Base-by-base conservation (phyloP, 768 basidiomycete species). In the Steccherinum ochraceum region DNA sequence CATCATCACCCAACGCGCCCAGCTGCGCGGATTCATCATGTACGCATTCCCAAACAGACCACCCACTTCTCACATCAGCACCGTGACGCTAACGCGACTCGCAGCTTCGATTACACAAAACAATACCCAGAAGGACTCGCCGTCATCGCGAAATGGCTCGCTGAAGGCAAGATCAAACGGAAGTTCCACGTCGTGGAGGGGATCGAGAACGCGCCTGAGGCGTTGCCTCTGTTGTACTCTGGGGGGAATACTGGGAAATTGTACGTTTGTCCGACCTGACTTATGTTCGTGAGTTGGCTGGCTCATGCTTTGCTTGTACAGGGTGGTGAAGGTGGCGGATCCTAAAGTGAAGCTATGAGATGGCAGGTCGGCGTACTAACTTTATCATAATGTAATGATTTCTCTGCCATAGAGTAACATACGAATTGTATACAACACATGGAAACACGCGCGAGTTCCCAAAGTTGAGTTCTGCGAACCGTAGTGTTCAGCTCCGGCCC, bases 21-120 rank as follows among this genome's bases (percentile, higher is more conserved):
- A 73, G 39, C 80, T 97, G 1, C 73, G 88, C 61, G 94, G 94
- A 5, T 96, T 93, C 69, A 72, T 94, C 58, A 77, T 90, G 84
- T 87, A 61, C 45, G 81, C 63, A 13, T 35, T 35, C 30, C 30
- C n/a, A 39, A n/a, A n/a, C 24, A 24, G 42, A n/a, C 30, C 41
- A 7, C 3, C 26, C 27, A 12, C n/a, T 46, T 23, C 12, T 26
- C 20, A 12, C 24, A 26, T 40, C 41, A 2, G 24, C 44, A 13
- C 30, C 40, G 51, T 25, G 35, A 11, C 20, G 24, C 44, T 43
- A 4, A 20, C 19, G 12, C 19, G 18, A 19, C 3, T 45, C 53
- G 46, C 57, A 89, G 89, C 7, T 75, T 90, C 53, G 92, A 97
- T 68, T 93, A 93, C 63, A 72, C 62, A 0, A 53, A 72, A 0